Conservation (phyloP, 768 basidiomycete genomes). For the Coprinopsis strossmayeri region DNA sequence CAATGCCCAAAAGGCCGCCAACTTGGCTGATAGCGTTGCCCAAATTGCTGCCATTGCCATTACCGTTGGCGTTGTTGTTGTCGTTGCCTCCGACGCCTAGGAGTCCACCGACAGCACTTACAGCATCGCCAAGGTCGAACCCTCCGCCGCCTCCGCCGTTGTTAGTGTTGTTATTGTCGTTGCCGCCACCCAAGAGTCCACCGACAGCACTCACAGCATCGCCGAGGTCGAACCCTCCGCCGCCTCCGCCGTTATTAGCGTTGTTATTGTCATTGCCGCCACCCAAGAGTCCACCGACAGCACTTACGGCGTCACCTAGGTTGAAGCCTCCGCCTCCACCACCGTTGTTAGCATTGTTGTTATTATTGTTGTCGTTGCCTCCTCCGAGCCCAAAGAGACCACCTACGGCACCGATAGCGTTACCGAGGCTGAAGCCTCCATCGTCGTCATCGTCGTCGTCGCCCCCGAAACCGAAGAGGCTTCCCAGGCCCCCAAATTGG, state of each 20-base stretch:
- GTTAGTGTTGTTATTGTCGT: background rate
- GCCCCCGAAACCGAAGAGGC: slow-evolving; percentile 7
- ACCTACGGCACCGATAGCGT: background rate
- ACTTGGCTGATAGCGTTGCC: too few species aligned
- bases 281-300: background rate
- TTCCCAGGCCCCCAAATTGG: slow-evolving; percentile 4
- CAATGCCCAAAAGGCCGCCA: too few species aligned
- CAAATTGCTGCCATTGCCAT: too few species aligned
- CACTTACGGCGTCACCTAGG: background rate
- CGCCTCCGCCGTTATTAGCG: background rate
- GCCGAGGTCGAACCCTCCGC: background rate
- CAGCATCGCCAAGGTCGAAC: background rate
- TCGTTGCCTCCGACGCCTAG: too few species aligned
- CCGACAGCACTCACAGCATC: slow-evolving; percentile 1
- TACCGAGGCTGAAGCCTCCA: too few species aligned
- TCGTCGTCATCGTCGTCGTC: background rate
- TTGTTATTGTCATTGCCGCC: slow-evolving; percentile 2
- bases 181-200: background rate
- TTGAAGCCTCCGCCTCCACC: background rate
- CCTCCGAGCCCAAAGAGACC: background rate
- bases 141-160: too few species aligned
- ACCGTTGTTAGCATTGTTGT: slow-evolving; percentile 2
- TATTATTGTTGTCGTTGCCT: background rate
- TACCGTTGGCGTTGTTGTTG: too few species aligned
- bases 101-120: background rate